Evolutionary conservation across 2,329 filamentous ascomycete genomes (phyloP).

Genomic region (Alternaria panax): DNA sequence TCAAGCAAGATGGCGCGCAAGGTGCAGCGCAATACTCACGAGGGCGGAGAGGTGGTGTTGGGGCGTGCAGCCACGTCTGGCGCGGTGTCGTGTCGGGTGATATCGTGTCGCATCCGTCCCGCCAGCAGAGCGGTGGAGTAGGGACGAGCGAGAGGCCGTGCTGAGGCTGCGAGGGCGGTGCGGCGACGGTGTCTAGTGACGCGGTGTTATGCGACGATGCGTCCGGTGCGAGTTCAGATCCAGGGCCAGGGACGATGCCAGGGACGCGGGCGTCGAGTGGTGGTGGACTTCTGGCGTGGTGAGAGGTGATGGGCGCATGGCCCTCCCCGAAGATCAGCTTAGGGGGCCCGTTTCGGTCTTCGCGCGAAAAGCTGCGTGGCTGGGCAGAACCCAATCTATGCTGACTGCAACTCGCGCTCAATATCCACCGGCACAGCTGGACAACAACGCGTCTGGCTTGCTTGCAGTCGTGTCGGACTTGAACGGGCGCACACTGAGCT

Average conservation of each 20-base stretch:
- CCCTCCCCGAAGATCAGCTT: conserved; percentile 32
- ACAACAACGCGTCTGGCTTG: not conserved
- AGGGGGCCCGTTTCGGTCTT: conserved; percentile 33
- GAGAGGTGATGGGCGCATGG: conserved; percentile 36
- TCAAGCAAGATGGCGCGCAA: conserved; percentile 21
- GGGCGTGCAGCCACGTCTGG: conserved; percentile 29
- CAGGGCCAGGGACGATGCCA: conserved; percentile 35
- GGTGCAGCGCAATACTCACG: conserved; percentile 34
- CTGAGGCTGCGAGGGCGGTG: conserved; percentile 35
- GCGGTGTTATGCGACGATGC: conserved; percentile 36
- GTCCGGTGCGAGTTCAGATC: conserved; percentile 34
- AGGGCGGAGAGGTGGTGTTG: conserved; percentile 19
- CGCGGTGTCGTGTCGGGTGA: conserved; percentile 34
- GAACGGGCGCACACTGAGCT: not conserved
- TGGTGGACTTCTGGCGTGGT: conserved; percentile 34
- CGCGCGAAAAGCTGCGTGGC: conserved; percentile 33
- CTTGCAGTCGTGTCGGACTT: not conserved
- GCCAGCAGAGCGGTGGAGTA: conserved; percentile 34
- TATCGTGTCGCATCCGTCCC: conserved; percentile 48
- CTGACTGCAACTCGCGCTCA: conserved; percentile 9
- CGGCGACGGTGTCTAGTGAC: conserved; percentile 27
- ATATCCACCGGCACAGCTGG: not conserved
- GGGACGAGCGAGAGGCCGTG: conserved; percentile 21
- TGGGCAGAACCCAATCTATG: conserved; percentile 27
- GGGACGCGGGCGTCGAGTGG: conserved; percentile 34